Conservation (phyloP, 257 asterid species). For the Solanum lycopersicoides region DNA sequence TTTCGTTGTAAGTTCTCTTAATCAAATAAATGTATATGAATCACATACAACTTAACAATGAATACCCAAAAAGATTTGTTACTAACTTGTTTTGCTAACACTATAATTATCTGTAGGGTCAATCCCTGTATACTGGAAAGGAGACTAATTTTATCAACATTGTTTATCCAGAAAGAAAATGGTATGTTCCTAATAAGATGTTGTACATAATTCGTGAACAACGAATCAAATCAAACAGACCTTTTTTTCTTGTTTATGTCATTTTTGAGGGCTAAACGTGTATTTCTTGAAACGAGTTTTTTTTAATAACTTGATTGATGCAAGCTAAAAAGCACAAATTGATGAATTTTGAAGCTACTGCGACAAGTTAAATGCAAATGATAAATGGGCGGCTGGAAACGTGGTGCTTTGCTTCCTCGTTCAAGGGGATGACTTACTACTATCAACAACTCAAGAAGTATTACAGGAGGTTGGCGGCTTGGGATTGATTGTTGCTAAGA, state of each 20-base stretch:
- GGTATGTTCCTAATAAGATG: neutral
- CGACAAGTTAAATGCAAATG: constrained; percentile 7
- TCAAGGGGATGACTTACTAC: neutral
- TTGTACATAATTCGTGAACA: neutral
- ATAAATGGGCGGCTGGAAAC: constrained; percentile 20
- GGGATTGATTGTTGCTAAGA: constrained; percentile 25
- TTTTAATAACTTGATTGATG: neutral
- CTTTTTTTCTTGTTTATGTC: neutral
- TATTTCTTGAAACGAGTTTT: neutral
- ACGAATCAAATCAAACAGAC: neutral
- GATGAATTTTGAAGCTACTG: constrained; percentile 13
- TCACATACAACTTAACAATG: neutral
- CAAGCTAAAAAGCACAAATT: neutral
- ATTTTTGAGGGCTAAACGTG: neutral
- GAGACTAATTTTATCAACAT: constrained; percentile 10
- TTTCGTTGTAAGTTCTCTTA: neutral
- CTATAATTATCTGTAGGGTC: constrained; percentile 14
- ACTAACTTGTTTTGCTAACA: neutral
- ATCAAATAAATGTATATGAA: neutral
- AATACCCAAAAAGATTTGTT: neutral
- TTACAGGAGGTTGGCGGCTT: constrained; percentile 14
- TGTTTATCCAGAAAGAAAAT: neutral
- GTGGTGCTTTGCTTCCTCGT: constrained; percentile 24
- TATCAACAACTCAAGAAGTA: neutral
- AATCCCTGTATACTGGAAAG: constrained; percentile 10